Base-by-base conservation (phyloP, 2,329 filamentous ascomycete species). In the Penicillium palitans region DNA sequence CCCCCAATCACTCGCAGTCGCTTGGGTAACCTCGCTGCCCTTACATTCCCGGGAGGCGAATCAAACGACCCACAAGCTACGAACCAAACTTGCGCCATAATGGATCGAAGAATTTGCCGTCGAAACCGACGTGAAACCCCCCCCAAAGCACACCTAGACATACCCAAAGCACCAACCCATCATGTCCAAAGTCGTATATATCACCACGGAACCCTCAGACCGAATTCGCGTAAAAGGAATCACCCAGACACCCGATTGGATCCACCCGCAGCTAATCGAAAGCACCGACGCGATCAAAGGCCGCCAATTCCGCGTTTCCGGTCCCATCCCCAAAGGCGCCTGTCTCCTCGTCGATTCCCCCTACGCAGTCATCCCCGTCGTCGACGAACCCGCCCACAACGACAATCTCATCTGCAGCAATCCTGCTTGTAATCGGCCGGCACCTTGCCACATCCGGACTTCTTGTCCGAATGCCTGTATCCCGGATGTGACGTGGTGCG, bases 301-400 rank as follows among this genome's bases (percentile, higher is more conserved):
- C 49, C 70, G 71, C n/a, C 69, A 72, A 57, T 62, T 73, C 6
- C 68, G 64, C 9, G 68, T 61, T 29, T 66, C 68, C 6, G 53
- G 59, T 13, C 60, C 55, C 24, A 63, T 73, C 33, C 61, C 59
- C 24, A 61, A 67, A 61, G 68, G 68, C 47, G 61, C 69, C 40
- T 57, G 65, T 29, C 58, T 73, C 19, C 62, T 73, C 6, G 53
- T 72, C 24, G 71, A 73, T 47, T 59, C 53, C 45, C 69, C 71
- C n/a, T 73, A 72, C 45, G 68, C 70, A 44, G 51, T 71, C 21
- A 71, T 73, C 29, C 70, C 71, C 12, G 68, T 68, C 24, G 69
- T 72, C 17, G 70, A 72, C 56, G 50, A 68, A 15, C 69, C 69
- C 13, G 50, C 55, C 1, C 35, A 35, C 37, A 68, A 61, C 40